Conservation (phyloP, 257 asterid species). For the Marsdenia floribunda region DNA sequence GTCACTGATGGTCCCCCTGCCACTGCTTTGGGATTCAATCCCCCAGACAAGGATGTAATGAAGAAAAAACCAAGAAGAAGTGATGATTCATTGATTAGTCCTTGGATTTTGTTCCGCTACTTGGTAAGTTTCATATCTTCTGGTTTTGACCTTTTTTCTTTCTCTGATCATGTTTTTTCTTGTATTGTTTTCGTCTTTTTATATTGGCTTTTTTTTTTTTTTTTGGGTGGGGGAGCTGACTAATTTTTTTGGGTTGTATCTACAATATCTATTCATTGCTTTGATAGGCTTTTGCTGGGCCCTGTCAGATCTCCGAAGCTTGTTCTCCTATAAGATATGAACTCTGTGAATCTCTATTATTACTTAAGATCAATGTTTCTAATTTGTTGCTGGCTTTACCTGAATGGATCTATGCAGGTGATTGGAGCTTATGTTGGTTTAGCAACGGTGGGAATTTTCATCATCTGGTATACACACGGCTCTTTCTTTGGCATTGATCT, state of each 20-base stretch:
- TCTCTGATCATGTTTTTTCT: neutral
- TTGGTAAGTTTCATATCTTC: slow-evolving; percentile 36
- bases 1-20: slow-evolving; percentile 99
- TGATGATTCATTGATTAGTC: slow-evolving; percentile 82
- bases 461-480: slow-evolving; percentile 81
- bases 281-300: neutral
- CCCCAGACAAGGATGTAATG: slow-evolving; percentile 97
- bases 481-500: slow-evolving; percentile 95
- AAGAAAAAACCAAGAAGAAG: slow-evolving; percentile 90
- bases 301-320: neutral
- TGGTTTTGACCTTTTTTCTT: neutral
- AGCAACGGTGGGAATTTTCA: slow-evolving; percentile 88
- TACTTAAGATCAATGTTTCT: neutral
- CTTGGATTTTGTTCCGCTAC: slow-evolving; percentile 94
- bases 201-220: too few relatives aligned
- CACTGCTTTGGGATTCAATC: slow-evolving; percentile 97
- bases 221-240: too few relatives aligned
- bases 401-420: slow-evolving; percentile 41
- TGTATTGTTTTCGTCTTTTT: neutral
- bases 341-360: neutral
- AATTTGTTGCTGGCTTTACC: neutral
- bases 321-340: neutral
- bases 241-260: too few relatives aligned
- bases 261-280: neutral
- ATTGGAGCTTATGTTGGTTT: slow-evolving; percentile 87